Percentiles rank a stretch among this genome's conserved stretches.
phyloP scores from a whole-genome alignment of 257 asterid genomes.

The Salvia splendens region DNA sequence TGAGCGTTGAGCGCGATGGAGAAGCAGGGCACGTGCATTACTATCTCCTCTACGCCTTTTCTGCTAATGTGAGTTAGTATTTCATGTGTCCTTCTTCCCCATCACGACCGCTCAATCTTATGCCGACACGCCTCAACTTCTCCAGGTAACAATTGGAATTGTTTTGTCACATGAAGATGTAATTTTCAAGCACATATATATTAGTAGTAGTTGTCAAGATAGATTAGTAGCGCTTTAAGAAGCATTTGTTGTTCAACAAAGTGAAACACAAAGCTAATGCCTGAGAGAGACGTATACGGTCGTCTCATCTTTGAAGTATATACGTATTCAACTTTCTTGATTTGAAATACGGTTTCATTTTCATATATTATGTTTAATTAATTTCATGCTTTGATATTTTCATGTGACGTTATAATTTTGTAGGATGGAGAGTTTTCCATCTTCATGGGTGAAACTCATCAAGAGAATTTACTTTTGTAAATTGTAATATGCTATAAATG shows the following conservation, averaged over 20 bases:
- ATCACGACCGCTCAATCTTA: slow-evolving; percentile 50
- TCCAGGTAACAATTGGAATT: slow-evolving; percentile 6
- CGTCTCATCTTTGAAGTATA: slow-evolving; percentile 8
- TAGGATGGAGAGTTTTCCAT: no score
- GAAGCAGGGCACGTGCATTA: slow-evolving; percentile 99
- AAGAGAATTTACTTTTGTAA: no score
- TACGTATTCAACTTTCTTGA: slow-evolving; percentile 16
- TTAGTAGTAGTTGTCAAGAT: not conserved
- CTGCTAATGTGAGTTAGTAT: slow-evolving; percentile 32
- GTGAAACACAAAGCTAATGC: slow-evolving; percentile 5
- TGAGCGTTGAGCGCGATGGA: slow-evolving; percentile 85
- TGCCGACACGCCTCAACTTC: no score
- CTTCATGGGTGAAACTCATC: no score
- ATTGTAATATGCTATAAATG: no score
- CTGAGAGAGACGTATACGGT: not conserved
- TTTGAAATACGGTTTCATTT: not conserved
- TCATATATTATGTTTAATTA: no score
- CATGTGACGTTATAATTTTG: no score
- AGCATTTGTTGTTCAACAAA: not conserved
- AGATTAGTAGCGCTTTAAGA: not conserved
- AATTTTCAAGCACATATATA: not conserved
- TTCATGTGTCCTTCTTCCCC: slow-evolving; percentile 64
- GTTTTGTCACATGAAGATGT: not conserved
- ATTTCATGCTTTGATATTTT: no score
- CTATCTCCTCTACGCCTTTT: slow-evolving; percentile 41